Evolutionary conservation across 1,139 yeast species (phyloP).

Genomic region (Casaregolazyma suthepensis): DNA sequence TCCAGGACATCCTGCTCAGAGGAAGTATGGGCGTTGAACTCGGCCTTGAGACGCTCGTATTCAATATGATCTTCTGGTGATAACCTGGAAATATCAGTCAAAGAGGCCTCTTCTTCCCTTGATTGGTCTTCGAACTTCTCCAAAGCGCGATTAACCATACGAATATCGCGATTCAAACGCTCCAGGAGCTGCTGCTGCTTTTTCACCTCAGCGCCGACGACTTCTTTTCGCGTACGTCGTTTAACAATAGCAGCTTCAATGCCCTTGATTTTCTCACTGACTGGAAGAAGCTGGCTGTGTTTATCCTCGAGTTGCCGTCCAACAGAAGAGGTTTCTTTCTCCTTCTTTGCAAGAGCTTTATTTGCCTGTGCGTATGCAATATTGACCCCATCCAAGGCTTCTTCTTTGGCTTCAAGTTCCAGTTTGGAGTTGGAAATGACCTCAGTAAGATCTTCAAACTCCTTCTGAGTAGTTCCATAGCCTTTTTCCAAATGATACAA

Average conservation of each 20-base stretch:
- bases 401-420: conserved; percentile 13
- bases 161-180: conserved; percentile 44
- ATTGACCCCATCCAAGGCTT: conserved; percentile 15
- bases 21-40: conserved; percentile 35
- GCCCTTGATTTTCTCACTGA: conserved; percentile 45
- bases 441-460: conserved; percentile 16
- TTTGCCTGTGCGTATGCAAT: conserved; percentile 18
- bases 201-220: conserved; percentile 48
- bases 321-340: conserved; percentile 37
- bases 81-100: conserved; percentile 25
- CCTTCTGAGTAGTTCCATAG: conserved; percentile 23
- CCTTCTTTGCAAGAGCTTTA: conserved; percentile 36
- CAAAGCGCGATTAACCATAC: conserved; percentile 41
- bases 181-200: conserved; percentile 46
- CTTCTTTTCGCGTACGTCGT: conserved; percentile 48
- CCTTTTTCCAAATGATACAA: conserved; percentile 59
- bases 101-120: conserved; percentile 25
- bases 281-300: conserved; percentile 49
- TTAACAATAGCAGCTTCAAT: conserved; percentile 31
- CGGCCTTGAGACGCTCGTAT: conserved; percentile 55
- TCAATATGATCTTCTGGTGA: conserved; percentile 50
- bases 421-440: conserved; percentile 33
- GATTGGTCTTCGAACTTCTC: conserved; percentile 41
- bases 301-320: conserved; percentile 41
- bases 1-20: conserved; percentile 27